phyloP scores from a whole-genome alignment of 75 land plant species.

The Chamaecyparis obtusa region DNA sequence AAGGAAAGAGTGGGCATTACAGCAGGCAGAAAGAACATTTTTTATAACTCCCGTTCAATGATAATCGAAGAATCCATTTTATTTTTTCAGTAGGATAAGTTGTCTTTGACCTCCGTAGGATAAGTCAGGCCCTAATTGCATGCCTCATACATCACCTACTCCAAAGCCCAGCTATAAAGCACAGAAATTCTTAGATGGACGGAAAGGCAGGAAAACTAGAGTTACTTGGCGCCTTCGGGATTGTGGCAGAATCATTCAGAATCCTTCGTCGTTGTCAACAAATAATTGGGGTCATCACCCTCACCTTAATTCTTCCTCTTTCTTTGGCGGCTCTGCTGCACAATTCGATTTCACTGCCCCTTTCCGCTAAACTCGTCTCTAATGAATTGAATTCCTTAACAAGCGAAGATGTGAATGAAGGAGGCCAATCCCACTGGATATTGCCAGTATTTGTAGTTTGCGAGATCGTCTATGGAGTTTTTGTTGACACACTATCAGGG shows the following conservation, averaged over 20 bases:
- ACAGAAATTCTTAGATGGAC: too few relatives aligned
- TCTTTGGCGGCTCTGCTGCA: conserved; percentile 45
- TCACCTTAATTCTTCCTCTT: conserved; percentile 64
- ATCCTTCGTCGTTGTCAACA: conserved; percentile 27
- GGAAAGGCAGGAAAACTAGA: conserved; percentile 7
- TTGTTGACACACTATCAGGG: conserved; percentile 41
- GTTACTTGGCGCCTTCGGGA: conserved; percentile 45
- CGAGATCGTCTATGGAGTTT: conserved; percentile 30
- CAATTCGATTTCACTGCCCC: conserved; percentile 30
- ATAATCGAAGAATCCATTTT: too few relatives aligned
- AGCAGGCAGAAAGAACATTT: too few relatives aligned
- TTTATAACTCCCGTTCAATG: too few relatives aligned
- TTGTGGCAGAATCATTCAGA: conserved; percentile 47
- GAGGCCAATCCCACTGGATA: conserved; percentile 23
- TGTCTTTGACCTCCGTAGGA: too few relatives aligned
- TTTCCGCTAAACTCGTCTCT: conserved; percentile 32
- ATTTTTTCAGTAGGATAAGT: too few relatives aligned
- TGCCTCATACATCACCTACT: too few relatives aligned
- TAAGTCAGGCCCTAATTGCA: too few relatives aligned
- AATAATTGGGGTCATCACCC: conserved; percentile 39
- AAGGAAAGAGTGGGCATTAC: too few relatives aligned
- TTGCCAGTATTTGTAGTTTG: conserved; percentile 24
- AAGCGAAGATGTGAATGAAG: conserved; percentile 15
- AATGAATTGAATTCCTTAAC: conserved; percentile 15
- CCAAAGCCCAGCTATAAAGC: too few relatives aligned